Evolutionary conservation across 177 flowering plant genomes (phyloP).

Genomic region (Telopea speciosissima): DNA sequence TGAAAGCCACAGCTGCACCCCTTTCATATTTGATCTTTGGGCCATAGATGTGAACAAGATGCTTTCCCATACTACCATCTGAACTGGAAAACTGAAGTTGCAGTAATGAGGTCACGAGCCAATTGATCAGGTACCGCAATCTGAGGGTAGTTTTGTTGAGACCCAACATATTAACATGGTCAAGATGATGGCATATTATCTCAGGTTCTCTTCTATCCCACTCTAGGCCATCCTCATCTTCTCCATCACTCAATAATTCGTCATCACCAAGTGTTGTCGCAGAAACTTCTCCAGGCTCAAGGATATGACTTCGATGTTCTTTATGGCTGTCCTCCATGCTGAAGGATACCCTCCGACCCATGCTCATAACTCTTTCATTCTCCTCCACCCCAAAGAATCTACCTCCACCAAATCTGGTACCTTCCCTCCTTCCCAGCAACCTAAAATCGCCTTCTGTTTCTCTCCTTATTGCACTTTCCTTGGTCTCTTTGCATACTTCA

Average conservation of each 20-base stretch:
- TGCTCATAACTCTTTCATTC: constrained; percentile 48
- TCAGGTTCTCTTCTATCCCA: constrained; percentile 59
- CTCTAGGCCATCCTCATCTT: constrained; percentile 40
- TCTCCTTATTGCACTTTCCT: constrained; percentile 91
- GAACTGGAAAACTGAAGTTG: constrained; percentile 35
- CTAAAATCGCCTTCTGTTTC: constrained; percentile 98
- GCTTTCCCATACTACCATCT: constrained; percentile 20
- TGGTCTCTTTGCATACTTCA: constrained; percentile 39
- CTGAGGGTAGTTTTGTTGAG: constrained; percentile 55
- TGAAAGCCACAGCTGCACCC: constrained; percentile 65
- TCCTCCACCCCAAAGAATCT: constrained; percentile 75
- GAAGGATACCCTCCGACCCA: constrained; percentile 85
- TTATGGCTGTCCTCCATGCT: constrained; percentile 55
- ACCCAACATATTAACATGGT: constrained; percentile 56
- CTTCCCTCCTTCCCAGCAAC: constrained; percentile 73
- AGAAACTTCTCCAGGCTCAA: constrained; percentile 42
- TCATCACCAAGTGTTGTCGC: constrained; percentile 25
- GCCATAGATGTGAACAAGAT: constrained; percentile 64
- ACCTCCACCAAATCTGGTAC: constrained; percentile 49
- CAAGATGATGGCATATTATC: constrained; percentile 53
- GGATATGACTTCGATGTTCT: constrained; percentile 17
- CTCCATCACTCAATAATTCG: constrained; percentile 35
- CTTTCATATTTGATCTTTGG: constrained; percentile 70
- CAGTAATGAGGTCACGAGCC: constrained; percentile 65
- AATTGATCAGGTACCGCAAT: constrained; percentile 51